phyloP scores from a whole-genome alignment of 202 grass and related monocot species.

The Elaeis oleifera region DNA sequence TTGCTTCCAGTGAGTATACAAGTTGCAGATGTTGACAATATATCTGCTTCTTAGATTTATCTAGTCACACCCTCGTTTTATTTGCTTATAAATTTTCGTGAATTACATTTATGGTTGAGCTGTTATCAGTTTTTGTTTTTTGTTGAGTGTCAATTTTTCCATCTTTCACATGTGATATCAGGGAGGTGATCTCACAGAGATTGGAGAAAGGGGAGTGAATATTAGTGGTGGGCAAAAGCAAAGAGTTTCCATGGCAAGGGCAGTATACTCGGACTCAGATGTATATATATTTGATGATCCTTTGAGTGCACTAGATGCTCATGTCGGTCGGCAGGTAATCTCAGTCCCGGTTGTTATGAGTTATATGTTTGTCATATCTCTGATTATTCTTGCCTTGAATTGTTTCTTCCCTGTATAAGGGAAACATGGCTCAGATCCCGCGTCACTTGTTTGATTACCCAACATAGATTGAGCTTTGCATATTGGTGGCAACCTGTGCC shows the following conservation, averaged over 20 bases:
- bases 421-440: too few species aligned
- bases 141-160: not conserved
- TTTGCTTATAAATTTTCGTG: not conserved
- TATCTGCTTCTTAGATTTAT: not conserved
- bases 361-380: too few species aligned
- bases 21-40: too few species aligned
- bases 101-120: not conserved
- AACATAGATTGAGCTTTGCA: too few species aligned
- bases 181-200: conserved; percentile 96
- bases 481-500: too few species aligned
- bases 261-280: conserved; percentile 96
- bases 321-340: conserved; percentile 95
- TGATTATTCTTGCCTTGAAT: too few species aligned
- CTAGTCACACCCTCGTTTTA: not conserved
- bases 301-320: conserved; percentile 94
- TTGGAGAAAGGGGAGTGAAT: conserved; percentile 99
- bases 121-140: conserved; percentile 22
- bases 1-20: conserved; percentile 62
- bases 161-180: conserved; percentile 15
- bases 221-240: conserved; percentile 98
- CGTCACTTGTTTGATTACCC: too few species aligned
- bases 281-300: conserved; percentile 99
- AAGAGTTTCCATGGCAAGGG: conserved; percentile 99
- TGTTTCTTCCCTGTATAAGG: too few species aligned
- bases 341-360: too few species aligned